These are phyloP conservation scores for Candida buenavistaensis DNA, from an alignment of 1,139 yeast species.

Conservation along the genomic window DNA sequence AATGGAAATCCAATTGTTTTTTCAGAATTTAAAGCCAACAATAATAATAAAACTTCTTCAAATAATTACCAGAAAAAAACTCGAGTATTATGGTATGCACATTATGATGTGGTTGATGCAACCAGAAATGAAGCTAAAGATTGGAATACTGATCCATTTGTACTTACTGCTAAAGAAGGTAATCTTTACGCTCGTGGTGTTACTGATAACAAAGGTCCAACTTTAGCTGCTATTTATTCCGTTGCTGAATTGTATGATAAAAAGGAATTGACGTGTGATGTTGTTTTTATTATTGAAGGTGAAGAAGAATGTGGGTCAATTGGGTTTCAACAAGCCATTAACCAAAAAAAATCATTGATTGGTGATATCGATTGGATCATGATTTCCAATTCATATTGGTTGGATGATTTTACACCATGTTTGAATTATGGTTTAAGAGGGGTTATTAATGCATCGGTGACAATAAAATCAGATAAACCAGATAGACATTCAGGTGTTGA, in stretches of 20 bases:
- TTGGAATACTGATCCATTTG: conserved; percentile 84
- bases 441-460: conserved; percentile 76
- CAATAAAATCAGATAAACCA: conserved; percentile 68
- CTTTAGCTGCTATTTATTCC: conserved; percentile 84
- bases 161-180: conserved; percentile 75
- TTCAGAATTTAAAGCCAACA: conserved; percentile 60
- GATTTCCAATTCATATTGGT: conserved; percentile 91
- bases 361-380: conserved; percentile 86
- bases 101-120: conserved; percentile 86
- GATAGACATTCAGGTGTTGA: conserved; percentile 97
- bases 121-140: conserved; percentile 40
- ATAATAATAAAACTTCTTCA: conserved; percentile 2
- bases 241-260: conserved; percentile 68
- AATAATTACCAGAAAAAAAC: conserved; percentile 15
- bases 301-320: conserved; percentile 93
- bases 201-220: conserved; percentile 93
- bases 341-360: conserved; percentile 48
- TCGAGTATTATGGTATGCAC: conserved; percentile 88
- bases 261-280: conserved; percentile 62
- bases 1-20: conserved; percentile 83
- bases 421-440: conserved; percentile 93
- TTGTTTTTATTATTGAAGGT: conserved; percentile 86
- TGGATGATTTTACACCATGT: conserved; percentile 86
- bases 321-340: conserved; percentile 74
- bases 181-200: conserved; percentile 90